Base-by-base conservation (phyloP, 208 protist genomes). In the Leishmania gerbilli region DNA sequence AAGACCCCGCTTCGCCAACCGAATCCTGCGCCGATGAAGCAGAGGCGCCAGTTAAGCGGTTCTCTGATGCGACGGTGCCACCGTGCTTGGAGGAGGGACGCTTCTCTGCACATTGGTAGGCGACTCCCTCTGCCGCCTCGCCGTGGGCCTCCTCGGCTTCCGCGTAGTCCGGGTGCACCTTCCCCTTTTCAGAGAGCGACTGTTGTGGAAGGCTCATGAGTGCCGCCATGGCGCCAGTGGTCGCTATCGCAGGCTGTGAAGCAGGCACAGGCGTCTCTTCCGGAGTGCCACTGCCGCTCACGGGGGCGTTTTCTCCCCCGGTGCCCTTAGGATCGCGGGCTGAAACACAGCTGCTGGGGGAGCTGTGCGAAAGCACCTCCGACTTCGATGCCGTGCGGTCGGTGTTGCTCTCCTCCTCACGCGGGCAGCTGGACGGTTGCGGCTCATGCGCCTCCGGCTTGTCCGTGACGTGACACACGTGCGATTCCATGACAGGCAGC, bases 401-500 rank as follows among this genome's bases (percentile, higher is more conserved):
- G 42, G 27, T 49, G 68, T 27, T 68, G 40, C 21, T 11, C 1
- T 34, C 6, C 0, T 34, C 6, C 13, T 51, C 40, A 53, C 21
- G 3, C 24, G 78, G 56, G 21, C n/a, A 21, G 58, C 2, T 72
- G 68, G 45, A 21, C 40, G 31, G 69, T 47, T 51, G 51, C 34
- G 65, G 71, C 49, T 24, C 53, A 2, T 34, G 64, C 21, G 24
- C 21, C 49, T 17, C 19, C 15, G 79, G 76, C 11, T 76, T 64
- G 45, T 87, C 86, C 1, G 80, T 69, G 40, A 82, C 86, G 68
- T 89, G 82, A 79, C 75, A 82, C 21, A 79, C 37, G 62, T 84
- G 56, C 64, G 77, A 76, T 8, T 87, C 83, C 71, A 75, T 75
- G n/a, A 3, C 11, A 8, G 47, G 15, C 42, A 56, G 53, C 19